Base-by-base conservation (phyloP, 371 early-diverging fungal genomes). In the Mucor piriformis region DNA sequence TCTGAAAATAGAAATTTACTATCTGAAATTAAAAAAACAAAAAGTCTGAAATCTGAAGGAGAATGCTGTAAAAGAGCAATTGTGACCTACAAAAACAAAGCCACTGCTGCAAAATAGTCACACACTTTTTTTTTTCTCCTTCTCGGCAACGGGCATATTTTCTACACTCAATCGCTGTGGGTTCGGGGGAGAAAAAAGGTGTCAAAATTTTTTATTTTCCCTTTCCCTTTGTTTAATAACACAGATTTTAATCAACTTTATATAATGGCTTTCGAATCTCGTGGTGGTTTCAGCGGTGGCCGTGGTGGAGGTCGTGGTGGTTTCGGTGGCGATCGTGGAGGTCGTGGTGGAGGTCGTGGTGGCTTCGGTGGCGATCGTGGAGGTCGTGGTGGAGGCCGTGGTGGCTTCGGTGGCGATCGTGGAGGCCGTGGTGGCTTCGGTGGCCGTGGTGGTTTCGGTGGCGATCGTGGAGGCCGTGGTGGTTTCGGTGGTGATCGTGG, bases 341-440 rank as follows among this genome's bases (percentile, higher is more conserved):
- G 59, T 3, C 6, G 33, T 21, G 33, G 53, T 46, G 51, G 59
- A 23, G 67, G 67, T 16, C 64, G 46, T 24, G 64, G 46, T 46
- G 46, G 46, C 8, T 32, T 27, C 21, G 44, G 54, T 44, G 44
- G 54, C 15, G 53, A 25, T 16, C 40, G 53, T 40, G 40, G 53
- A 37, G 53, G 53, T 10, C 42, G 42, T 42, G 42, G 42, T 42
- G 42, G 42, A 46, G 46, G 74, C 8, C 35, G 37, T 49, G 54
- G 64, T 54, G 72, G 74, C n/a, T 70, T 69, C 11, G 53, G 74
- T 59, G 79, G 82, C 34, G 79, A 13, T 44, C 44, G 18, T 44
- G 29, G 29, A 29, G 29, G 29, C 29, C 29, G 29, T 29, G 29
- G 29, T 29, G 29, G 29, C 8, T 29, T 29, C 29, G 29, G 29